These are phyloP conservation scores for Capsella bursapastoris DNA, from an alignment of 345 rosid genomes.

Conservation along the genomic window DNA sequence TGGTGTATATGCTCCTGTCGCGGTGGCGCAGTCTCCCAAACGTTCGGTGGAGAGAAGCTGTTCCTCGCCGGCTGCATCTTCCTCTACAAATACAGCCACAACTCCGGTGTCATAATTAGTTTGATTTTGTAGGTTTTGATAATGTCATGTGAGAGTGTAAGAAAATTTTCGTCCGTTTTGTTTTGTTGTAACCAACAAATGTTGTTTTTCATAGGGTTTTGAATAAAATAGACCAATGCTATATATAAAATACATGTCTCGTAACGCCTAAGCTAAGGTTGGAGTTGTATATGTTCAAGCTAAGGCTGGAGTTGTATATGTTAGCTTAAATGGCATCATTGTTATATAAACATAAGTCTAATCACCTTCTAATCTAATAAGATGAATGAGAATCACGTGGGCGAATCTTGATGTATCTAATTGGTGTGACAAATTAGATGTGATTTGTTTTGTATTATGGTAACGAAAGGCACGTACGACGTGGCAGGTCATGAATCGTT, in stretches of 20 bases:
- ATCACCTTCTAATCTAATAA: not conserved
- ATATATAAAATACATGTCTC: not conserved
- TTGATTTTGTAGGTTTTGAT: slow-evolving; percentile 21
- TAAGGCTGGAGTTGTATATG: not conserved
- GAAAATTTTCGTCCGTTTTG: not conserved
- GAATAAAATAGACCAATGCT: slow-evolving; percentile 15
- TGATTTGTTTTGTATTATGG: not conserved
- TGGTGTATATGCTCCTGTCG: slow-evolving; percentile 57
- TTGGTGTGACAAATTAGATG: slow-evolving; percentile 14
- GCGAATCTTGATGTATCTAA: not conserved
- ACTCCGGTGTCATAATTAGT: slow-evolving; percentile 45
- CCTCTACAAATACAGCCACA: slow-evolving; percentile 68
- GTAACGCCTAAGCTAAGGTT: not conserved
- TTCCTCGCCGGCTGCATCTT: slow-evolving; percentile 67
- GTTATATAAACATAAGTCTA: too few species aligned
- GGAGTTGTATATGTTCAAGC: not conserved
- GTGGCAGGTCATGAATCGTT: slow-evolving; percentile 21
- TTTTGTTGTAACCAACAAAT: slow-evolving; percentile 8
- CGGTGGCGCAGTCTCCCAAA: slow-evolving; percentile 45
- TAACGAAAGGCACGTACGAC: slow-evolving; percentile 13
- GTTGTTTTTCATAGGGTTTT: slow-evolving; percentile 27
- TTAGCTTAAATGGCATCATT: not conserved
- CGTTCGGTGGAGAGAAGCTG: slow-evolving; percentile 61
- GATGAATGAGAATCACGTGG: slow-evolving; percentile 24
- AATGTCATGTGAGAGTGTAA: slow-evolving; percentile 23